phyloP scores from a whole-genome alignment of 352 stramenopile species.

The Pythium apleroticum region DNA sequence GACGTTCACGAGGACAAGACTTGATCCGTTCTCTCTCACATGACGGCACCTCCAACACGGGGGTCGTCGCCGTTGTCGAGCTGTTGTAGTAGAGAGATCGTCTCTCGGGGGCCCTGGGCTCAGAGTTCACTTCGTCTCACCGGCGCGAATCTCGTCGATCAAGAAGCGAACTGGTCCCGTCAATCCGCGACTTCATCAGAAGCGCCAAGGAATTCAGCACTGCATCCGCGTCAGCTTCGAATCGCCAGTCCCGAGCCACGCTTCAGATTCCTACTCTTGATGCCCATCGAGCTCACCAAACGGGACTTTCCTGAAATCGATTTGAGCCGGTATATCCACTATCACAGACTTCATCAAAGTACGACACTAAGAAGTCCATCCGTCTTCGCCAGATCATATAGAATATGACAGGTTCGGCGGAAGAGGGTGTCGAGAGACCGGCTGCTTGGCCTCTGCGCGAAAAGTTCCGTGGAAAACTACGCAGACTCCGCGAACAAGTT shows the following conservation, averaged over 20 bases:
- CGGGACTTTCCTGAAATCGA: neutral
- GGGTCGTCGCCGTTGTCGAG: neutral
- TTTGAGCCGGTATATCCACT: neutral
- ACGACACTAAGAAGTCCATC: neutral
- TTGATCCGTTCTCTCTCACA: constrained; percentile 2
- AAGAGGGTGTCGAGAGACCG: constrained; percentile 4
- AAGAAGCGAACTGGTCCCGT: neutral
- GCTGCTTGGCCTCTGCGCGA: constrained; percentile 5
- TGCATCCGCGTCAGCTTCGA: neutral
- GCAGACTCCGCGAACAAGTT: neutral
- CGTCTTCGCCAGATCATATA: constrained; percentile 11
- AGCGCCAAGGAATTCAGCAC: neutral
- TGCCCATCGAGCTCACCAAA: neutral
- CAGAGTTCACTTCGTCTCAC: constrained; percentile 1
- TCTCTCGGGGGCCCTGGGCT: neutral
- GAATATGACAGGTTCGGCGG: constrained; percentile 4
- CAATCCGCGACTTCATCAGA: constrained; percentile 5
- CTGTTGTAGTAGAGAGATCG: neutral
- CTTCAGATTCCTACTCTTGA: constrained; percentile 3
- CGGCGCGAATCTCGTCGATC: constrained; percentile 1
- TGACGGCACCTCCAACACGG: neutral
- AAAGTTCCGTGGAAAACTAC: constrained; percentile 23
- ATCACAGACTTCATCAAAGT: neutral
- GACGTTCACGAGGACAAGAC: neutral
- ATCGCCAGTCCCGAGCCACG: neutral